A percentile compares a stretch with the other conserved stretches of the same genome.
phyloP scores from a whole-genome alignment of 805 yeast genomes.

The Candida morakotiae region DNA sequence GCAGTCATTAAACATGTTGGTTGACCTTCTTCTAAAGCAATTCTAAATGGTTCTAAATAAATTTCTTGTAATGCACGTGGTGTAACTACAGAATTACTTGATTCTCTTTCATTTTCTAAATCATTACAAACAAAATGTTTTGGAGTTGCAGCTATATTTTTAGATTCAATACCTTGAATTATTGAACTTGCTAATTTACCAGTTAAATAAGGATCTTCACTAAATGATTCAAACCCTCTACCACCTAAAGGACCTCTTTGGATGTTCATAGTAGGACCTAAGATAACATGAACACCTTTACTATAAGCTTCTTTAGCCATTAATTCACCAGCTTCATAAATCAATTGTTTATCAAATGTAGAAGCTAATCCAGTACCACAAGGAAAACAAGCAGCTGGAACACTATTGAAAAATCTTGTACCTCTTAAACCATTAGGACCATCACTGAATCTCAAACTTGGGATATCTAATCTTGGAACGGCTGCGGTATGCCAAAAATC shows the following conservation, averaged over 20 bases:
- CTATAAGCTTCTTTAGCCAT: constrained; percentile 31
- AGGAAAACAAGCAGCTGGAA: constrained; percentile 30
- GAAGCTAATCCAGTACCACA: constrained; percentile 32
- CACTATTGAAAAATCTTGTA: constrained; percentile 22
- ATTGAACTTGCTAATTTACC: constrained; percentile 23
- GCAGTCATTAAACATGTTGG: constrained; percentile 29
- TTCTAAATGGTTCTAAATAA: constrained; percentile 30
- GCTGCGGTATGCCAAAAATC: constrained; percentile 51
- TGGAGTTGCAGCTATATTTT: constrained; percentile 27
- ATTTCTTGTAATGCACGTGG: constrained; percentile 30
- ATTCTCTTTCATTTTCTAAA: constrained; percentile 27
- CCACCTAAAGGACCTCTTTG: constrained; percentile 33
- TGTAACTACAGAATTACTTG: constrained; percentile 24
- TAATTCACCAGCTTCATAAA: constrained; percentile 24
- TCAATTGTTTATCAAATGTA: constrained; percentile 25
- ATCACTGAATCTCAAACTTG: constrained; percentile 40
- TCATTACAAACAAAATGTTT: constrained; percentile 32
- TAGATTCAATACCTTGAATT: constrained; percentile 25
- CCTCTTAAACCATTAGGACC: constrained; percentile 35
- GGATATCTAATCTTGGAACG: constrained; percentile 38
- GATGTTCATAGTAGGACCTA: constrained; percentile 32
- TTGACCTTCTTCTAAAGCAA: constrained; percentile 26
- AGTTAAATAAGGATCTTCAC: constrained; percentile 29
- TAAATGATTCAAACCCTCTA: constrained; percentile 29
- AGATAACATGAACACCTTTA: constrained; percentile 26